Conservation (phyloP, 192 early-diverging fungal genomes). For the Podila minutissima region DNA sequence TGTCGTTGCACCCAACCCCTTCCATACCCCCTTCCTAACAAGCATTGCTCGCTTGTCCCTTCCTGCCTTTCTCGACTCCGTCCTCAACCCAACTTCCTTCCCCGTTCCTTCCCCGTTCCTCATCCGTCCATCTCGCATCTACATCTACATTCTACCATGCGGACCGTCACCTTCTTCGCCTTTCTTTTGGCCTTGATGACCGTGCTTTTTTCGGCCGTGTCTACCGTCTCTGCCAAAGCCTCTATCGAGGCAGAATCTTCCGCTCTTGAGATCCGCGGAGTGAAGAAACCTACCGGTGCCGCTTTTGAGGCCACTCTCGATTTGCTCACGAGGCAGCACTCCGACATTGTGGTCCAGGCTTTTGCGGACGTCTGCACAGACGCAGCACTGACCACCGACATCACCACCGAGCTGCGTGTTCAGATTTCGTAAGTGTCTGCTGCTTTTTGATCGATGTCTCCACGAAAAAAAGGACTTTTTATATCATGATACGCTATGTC, state of each 20-base stretch:
- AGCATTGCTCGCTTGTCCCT: neutral
- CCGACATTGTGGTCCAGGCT: constrained; percentile 36
- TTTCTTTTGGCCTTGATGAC: constrained; percentile 40
- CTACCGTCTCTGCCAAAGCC: constrained; percentile 1
- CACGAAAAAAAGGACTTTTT: no score
- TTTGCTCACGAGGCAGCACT: constrained; percentile 26
- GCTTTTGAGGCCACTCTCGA: constrained; percentile 44
- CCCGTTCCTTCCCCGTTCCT: neutral
- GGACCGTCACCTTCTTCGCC: constrained; percentile 33
- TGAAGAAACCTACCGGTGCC: constrained; percentile 3
- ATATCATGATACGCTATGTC: neutral
- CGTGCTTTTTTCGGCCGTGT: constrained; percentile 17
- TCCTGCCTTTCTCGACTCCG: neutral
- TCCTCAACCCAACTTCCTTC: neutral
- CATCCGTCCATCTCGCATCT: neutral
- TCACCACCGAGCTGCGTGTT: constrained; percentile 23
- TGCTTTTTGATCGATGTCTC: neutral
- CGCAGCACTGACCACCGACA: constrained; percentile 16
- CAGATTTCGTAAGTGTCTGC: constrained; percentile 29
- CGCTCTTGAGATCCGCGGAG: constrained; percentile 25
- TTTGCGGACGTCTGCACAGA: constrained; percentile 46
- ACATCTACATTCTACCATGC: constrained; percentile 18
- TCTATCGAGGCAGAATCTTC: neutral
- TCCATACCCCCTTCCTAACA: neutral
- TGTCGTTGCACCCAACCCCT: neutral